Base-by-base conservation (phyloP, 2,329 filamentous ascomycete species). In the Epichloe brachyelytri region DNA sequence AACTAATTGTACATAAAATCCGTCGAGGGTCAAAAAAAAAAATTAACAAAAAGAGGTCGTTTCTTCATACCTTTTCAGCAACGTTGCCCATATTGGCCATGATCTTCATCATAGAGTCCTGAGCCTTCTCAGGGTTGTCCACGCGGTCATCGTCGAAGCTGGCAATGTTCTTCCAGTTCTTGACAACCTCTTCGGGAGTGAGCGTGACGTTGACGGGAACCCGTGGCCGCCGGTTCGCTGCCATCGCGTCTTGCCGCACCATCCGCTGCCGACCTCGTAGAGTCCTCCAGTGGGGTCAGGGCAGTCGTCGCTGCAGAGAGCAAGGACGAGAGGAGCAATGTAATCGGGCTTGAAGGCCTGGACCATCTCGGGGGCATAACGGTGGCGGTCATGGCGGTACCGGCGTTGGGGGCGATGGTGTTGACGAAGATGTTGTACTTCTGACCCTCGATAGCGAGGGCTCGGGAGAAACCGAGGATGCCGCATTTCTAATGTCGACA, bases 291-390 rank as follows among this genome's bases (percentile, higher is more conserved):
- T 96, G 15, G 82, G 80, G 63, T 86, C 79, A 30, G 93, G 91
- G 49, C 89, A 82, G 71, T 88, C 87, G 73, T 98, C 93, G 66
- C 82, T 88, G 68, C 69, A 76, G 52, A 98, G 85, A 43, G 90
- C 82, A 51, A 91, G 82, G 48, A 98, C 90, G 38, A 97, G 73
- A 54, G 93, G 93, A 49, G 93, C 93, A 68, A 98, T 90, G 71
- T 95, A 97, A 65, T 97, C 91, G 54, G 93, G 93, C 82, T 97
- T 98, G 78, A 98, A 95, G 44, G 93, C 91, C 74, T 97, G 90
- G 17, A 98, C 90, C 74, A 97, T 82, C 74, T 98, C 93, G 71
- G 95, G 89, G 93, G 93, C 76, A 98, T 80, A 66, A 98, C 87
- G 48, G 87, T 91, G 59, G 83, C 80, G 51, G 93, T 98, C 87